A percentile compares a stretch with the other conserved stretches of the same genome.
Evolutionary conservation across 1,139 yeast species (phyloP).

Genomic region (Candida freyschussii): DNA sequence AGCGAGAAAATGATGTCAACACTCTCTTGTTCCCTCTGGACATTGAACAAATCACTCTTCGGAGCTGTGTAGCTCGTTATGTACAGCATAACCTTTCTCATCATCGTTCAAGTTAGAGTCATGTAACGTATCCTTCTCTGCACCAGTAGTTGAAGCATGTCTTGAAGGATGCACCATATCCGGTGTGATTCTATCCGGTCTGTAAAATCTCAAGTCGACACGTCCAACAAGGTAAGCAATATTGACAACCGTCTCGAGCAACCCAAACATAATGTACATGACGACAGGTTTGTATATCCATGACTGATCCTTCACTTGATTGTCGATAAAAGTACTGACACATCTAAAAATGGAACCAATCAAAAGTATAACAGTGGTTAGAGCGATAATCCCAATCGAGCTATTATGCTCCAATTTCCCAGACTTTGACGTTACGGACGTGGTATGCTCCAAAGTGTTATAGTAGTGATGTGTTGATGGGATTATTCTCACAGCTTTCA

Average conservation of each 20-base stretch:
- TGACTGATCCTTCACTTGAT: constrained; percentile 30
- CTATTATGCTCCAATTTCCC: constrained; percentile 42
- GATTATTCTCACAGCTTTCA: constrained; percentile 39
- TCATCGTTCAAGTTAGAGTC: constrained; percentile 8
- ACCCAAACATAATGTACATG: constrained; percentile 66
- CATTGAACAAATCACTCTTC: too few relatives aligned
- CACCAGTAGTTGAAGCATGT: constrained; percentile 1
- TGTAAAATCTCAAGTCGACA: constrained; percentile 71
- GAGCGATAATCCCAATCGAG: constrained; percentile 42
- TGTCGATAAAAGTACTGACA: constrained; percentile 45
- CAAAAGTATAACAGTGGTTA: constrained; percentile 51
- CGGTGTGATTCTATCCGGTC: constrained; percentile 51
- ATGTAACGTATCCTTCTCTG: constrained; percentile 9
- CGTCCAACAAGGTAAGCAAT: constrained; percentile 54
- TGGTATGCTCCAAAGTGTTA: constrained; percentile 30
- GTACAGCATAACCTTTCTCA: too few relatives aligned
- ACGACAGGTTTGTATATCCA: constrained; percentile 50
- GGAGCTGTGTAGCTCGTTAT: too few relatives aligned
- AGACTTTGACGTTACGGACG: constrained; percentile 29
- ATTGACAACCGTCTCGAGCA: constrained; percentile 54
- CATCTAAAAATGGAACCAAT: constrained; percentile 55
- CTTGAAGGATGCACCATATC: constrained; percentile 1
- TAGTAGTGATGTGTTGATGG: constrained; percentile 36
- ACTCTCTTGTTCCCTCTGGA: too few relatives aligned
- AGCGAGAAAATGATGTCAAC: too few relatives aligned